Evolutionary conservation across 2,329 filamentous ascomycete species (phyloP).

Genomic region (Talaromyces sp.): DNA sequence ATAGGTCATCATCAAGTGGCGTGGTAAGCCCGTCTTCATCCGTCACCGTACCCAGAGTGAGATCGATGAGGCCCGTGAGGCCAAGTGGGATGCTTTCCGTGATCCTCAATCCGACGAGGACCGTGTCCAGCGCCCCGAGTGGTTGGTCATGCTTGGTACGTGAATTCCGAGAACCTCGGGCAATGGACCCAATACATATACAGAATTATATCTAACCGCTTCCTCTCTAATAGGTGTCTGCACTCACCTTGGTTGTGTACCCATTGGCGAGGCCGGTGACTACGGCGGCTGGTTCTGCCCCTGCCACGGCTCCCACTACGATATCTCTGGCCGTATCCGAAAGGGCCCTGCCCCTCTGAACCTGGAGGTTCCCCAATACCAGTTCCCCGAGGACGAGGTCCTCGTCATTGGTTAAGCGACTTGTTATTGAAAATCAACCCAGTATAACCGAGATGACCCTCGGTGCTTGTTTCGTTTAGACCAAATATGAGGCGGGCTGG

Average conservation of each 20-base stretch:
- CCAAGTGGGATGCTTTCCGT: constrained; percentile 79
- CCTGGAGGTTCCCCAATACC: constrained; percentile 90
- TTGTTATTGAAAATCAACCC: neutral
- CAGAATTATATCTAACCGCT: neutral
- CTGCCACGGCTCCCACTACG: constrained; percentile 99
- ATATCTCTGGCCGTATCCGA: constrained; percentile 97
- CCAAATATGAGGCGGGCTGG: constrained; percentile 14
- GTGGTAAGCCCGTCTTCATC: constrained; percentile 99
- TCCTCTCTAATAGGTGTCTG: constrained; percentile 71
- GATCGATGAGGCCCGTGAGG: constrained; percentile 91
- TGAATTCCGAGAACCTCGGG: constrained; percentile 67
- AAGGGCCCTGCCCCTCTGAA: constrained; percentile 97
- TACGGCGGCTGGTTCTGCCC: constrained; percentile 99
- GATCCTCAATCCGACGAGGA: constrained; percentile 90
- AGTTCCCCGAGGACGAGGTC: constrained; percentile 86
- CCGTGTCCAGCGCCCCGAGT: constrained; percentile 97
- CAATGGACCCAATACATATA: neutral
- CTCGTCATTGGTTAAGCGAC: constrained; percentile 84
- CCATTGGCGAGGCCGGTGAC: constrained; percentile 97
- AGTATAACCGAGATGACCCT: neutral
- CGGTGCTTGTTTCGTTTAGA: constrained; percentile 21
- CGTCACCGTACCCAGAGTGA: constrained; percentile 92
- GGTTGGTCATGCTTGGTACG: constrained; percentile 98
- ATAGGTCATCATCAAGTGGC: constrained; percentile 99
- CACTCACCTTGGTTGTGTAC: constrained; percentile 98